These are phyloP conservation scores for Chenopodium suecicum DNA, from an alignment of 148 eudicot genomes.

Conservation along the genomic window DNA sequence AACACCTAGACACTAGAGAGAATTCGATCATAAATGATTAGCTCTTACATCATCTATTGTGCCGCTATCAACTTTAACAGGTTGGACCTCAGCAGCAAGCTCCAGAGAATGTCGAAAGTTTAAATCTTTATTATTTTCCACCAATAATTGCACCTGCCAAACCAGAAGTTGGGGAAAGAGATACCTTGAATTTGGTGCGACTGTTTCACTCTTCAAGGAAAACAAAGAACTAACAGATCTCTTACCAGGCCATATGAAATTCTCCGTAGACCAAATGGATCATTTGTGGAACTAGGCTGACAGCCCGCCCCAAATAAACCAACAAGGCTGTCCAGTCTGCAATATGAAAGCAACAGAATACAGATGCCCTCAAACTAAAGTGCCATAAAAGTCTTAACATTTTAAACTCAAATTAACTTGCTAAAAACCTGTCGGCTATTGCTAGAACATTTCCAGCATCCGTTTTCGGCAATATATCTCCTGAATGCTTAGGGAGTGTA, in stretches of 20 bases:
- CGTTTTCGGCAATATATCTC: slow-evolving; percentile 83
- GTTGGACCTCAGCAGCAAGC: slow-evolving; percentile 89
- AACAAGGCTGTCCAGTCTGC: slow-evolving; percentile 96
- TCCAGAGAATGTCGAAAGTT: slow-evolving; percentile 68
- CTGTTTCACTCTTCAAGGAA: slow-evolving; percentile 2
- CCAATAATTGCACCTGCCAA: slow-evolving; percentile 82
- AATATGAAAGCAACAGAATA: slow-evolving; percentile 23
- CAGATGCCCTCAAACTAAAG: slow-evolving; percentile 4
- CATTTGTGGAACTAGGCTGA: slow-evolving; percentile 85
- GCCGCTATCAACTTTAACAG: slow-evolving; percentile 55
- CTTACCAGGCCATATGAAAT: slow-evolving; percentile 95
- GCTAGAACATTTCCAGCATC: slow-evolving; percentile 79
- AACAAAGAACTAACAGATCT: background rate
- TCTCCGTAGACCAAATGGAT: slow-evolving; percentile 93
- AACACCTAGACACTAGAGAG: background rate
- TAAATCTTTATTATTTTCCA: slow-evolving; percentile 71
- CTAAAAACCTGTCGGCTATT: slow-evolving; percentile 73
- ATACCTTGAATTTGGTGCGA: slow-evolving; percentile 19
- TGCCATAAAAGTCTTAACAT: background rate
- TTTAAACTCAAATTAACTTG: slow-evolving; percentile 3
- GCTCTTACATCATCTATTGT: slow-evolving; percentile 71
- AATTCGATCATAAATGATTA: background rate
- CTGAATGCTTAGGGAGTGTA: slow-evolving; percentile 89
- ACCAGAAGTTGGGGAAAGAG: background rate
- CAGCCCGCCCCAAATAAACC: slow-evolving; percentile 98